These are phyloP conservation scores for Orbilia quercus DNA, from an alignment of 2,329 filamentous ascomycete species.

Conservation along the genomic window DNA sequence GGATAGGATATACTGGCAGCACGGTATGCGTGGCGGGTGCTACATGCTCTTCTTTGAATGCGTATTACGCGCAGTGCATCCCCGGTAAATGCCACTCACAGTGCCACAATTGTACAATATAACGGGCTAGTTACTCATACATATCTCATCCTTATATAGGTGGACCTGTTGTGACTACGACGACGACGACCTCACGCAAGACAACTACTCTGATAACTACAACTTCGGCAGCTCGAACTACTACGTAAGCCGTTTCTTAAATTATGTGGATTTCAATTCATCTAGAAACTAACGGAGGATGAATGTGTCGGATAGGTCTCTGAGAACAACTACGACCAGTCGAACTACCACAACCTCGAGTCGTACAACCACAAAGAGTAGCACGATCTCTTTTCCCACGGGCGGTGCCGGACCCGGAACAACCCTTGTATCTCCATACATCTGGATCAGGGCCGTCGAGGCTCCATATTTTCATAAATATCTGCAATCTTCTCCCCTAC, in stretches of 20 bases:
- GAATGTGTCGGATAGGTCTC: not conserved
- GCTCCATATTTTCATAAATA: slow-evolving; percentile 71
- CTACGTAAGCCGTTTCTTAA: not conserved
- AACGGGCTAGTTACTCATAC: not conserved
- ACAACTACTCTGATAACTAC: slow-evolving; percentile 13
- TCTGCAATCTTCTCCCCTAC: slow-evolving; percentile 66
- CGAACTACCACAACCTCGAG: slow-evolving; percentile 8
- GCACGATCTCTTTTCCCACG: not conserved
- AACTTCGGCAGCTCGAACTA: not conserved
- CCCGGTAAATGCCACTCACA: slow-evolving; percentile 17
- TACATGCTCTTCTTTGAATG: slow-evolving; percentile 31
- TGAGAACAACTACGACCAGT: not conserved
- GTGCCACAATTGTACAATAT: too few species aligned
- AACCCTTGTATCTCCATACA: slow-evolving; percentile 68
- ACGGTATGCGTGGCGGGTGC: slow-evolving; percentile 11
- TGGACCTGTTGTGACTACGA: not conserved
- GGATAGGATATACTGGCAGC: slow-evolving; percentile 15
- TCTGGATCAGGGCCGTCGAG: slow-evolving; percentile 71
- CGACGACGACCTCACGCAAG: not conserved
- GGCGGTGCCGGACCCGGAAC: slow-evolving; percentile 62
- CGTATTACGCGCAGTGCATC: slow-evolving; percentile 31
- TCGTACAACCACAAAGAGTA: slow-evolving; percentile 2
- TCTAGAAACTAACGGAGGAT: not conserved
- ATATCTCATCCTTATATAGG: not conserved
- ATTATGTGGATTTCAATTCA: not conserved